phyloP scores from a whole-genome alignment of 495 filamentous ascomycete species.

The Cercophora samala region DNA sequence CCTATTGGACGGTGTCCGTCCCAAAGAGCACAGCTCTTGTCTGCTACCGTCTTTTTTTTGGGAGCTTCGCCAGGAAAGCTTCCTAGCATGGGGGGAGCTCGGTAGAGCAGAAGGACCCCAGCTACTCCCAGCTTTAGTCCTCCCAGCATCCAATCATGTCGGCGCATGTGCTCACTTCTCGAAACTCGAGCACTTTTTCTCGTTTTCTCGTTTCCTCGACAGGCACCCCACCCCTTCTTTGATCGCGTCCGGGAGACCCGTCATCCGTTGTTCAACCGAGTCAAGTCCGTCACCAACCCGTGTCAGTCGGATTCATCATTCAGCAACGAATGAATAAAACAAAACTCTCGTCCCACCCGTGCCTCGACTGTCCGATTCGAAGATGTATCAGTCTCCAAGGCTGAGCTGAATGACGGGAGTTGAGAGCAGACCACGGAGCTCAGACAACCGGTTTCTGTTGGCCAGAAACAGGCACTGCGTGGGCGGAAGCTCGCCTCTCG shows the following conservation, averaged over 20 bases:
- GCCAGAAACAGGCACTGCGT: conserved; percentile 1
- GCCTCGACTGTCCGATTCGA: not conserved
- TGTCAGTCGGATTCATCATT: conserved; percentile 15
- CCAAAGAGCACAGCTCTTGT: not conserved
- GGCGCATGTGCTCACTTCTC: conserved; percentile 7
- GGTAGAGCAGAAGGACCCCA: conserved; percentile 17
- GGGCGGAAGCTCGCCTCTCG: not conserved
- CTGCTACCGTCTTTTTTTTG: not conserved
- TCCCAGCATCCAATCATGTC: conserved; percentile 25
- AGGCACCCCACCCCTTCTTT: conserved; percentile 24
- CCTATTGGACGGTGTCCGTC: not conserved
- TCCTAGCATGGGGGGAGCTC: conserved; percentile 21
- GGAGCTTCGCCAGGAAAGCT: conserved; percentile 1
- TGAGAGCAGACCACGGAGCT: not conserved
- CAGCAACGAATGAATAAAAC: not conserved
- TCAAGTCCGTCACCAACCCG: conserved; percentile 26
- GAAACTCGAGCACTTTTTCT: not conserved
- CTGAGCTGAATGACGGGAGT: not conserved
- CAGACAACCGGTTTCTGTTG: conserved; percentile 9
- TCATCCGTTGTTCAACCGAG: conserved; percentile 28
- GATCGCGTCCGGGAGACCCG: conserved; percentile 14
- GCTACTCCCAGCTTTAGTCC: conserved; percentile 24
- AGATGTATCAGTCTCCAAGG: not conserved
- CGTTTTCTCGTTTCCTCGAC: conserved; percentile 8
- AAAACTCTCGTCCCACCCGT: not conserved